phyloP scores from a whole-genome alignment of 331 rosid genomes.

The Ulmus americana region DNA sequence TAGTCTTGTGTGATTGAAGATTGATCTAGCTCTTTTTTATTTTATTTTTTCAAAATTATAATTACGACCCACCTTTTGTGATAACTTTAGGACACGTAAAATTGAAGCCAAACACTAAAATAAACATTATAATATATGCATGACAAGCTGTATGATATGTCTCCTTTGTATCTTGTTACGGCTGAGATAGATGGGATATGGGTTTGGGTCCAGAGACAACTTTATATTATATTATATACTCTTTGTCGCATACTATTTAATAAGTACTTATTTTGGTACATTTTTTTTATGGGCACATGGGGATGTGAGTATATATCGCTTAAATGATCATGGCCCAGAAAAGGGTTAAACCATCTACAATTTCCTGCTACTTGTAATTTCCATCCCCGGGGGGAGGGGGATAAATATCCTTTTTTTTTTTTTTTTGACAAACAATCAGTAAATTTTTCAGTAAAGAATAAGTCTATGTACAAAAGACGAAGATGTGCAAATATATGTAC shows the following conservation, averaged over 20 bases:
- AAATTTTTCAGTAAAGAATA: too few species aligned
- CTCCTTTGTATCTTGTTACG: conserved; percentile 8
- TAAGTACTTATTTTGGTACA: too few species aligned
- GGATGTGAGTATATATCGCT: not conserved
- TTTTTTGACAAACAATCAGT: too few species aligned
- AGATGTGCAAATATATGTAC: too few species aligned
- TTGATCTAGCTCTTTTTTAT: conserved; percentile 4
- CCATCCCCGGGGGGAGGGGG: not conserved
- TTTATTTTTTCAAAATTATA: not conserved
- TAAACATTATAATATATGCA: conserved; percentile 3
- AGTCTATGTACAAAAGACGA: too few species aligned
- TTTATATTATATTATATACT: conserved; percentile 1
- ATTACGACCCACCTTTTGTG: conserved; percentile 28
- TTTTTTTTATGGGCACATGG: conserved; percentile 17
- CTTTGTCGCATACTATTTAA: conserved; percentile 7
- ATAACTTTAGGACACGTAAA: conserved; percentile 53
- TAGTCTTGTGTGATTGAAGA: conserved; percentile 20
- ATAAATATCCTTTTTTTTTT: too few species aligned
- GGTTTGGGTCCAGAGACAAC: not conserved
- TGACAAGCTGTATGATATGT: conserved; percentile 8
- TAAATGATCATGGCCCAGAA: conserved; percentile 7
- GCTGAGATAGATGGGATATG: conserved; percentile 5
- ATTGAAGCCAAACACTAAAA: conserved; percentile 31
- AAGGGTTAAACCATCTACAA: not conserved
- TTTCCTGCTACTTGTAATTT: not conserved